Conservation (phyloP, 768 basidiomycete genomes). For the Clavulina sp. region DNA sequence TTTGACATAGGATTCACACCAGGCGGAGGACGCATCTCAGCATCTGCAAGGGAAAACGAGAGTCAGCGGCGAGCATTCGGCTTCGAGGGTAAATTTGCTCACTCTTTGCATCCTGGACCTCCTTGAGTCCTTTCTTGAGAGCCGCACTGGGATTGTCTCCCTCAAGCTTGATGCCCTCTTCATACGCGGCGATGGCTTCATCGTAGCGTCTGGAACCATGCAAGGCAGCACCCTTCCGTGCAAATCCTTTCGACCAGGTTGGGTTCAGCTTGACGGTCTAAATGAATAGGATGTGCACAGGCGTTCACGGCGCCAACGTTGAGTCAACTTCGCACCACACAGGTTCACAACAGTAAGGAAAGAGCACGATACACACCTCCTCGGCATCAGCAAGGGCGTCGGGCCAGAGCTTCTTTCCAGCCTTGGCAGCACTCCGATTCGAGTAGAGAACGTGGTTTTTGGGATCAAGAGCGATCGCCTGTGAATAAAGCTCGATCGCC, state of each 20-base stretch:
- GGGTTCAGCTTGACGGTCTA: conserved; percentile 45
- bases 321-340: not conserved
- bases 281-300: not conserved
- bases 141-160: conserved; percentile 41
- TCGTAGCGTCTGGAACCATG: conserved; percentile 66
- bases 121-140: conserved; percentile 71
- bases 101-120: conserved; percentile 78
- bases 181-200: conserved; percentile 72
- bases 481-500: conserved; percentile 65
- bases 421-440: conserved; percentile 79
- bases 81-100: too few relatives aligned
- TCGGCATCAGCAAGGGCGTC: conserved; percentile 78
- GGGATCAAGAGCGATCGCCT: conserved; percentile 70
- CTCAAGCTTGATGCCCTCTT: conserved; percentile 64
- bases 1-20: conserved; percentile 47
- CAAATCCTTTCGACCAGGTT: conserved; percentile 78
- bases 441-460: conserved; percentile 81
- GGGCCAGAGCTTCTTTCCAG: conserved; percentile 64
- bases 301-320: not conserved
- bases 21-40: too few relatives aligned
- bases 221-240: conserved; percentile 81
- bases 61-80: too few relatives aligned
- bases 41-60: not conserved
- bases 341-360: not conserved
- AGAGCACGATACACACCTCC: conserved; percentile 36